Evolutionary conservation across 306 rosid genomes (phyloP).

Genomic region (Astragalus glycyphyllos): DNA sequence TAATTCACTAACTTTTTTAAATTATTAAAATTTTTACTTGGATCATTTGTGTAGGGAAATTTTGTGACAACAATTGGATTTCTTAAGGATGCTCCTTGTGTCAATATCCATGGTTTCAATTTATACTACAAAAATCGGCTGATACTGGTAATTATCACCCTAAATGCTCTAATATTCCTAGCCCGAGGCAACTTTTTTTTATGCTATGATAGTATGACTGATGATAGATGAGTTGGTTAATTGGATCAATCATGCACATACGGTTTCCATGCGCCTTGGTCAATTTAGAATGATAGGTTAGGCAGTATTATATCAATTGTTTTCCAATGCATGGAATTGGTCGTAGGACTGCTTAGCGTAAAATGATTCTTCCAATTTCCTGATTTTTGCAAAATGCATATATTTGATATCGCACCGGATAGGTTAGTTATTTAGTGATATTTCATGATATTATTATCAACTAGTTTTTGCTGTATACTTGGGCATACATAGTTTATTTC

Average conservation of each 20-base stretch:
- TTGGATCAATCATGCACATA: neutral
- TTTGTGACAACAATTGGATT: slow-evolving; percentile 85
- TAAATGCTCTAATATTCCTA: slow-evolving; percentile 8
- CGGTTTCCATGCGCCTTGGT: slow-evolving; percentile 13
- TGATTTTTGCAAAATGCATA: neutral
- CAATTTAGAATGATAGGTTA: slow-evolving; percentile 15
- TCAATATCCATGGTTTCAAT: slow-evolving; percentile 82
- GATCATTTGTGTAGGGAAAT: slow-evolving; percentile 56
- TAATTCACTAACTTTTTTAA: neutral
- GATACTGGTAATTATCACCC: slow-evolving; percentile 63
- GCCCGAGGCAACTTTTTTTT: slow-evolving; percentile 16
- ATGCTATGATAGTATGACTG: neutral
- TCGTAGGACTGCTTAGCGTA: slow-evolving; percentile 8
- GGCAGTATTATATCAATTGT: neutral
- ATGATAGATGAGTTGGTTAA: slow-evolving; percentile 20
- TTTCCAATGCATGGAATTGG: neutral
- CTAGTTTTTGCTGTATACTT: too few relatives aligned
- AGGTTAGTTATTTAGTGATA: neutral
- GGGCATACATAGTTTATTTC: neutral
- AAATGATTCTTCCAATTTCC: neutral
- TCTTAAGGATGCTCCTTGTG: slow-evolving; percentile 85
- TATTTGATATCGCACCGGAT: slow-evolving; percentile 16
- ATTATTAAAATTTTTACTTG: slow-evolving; percentile 16
- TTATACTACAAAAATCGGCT: slow-evolving; percentile 94
- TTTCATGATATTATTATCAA: too few relatives aligned